Evolutionary conservation across 2,329 filamentous ascomycete species (phyloP).

Genomic region (Beauveria sp.): DNA sequence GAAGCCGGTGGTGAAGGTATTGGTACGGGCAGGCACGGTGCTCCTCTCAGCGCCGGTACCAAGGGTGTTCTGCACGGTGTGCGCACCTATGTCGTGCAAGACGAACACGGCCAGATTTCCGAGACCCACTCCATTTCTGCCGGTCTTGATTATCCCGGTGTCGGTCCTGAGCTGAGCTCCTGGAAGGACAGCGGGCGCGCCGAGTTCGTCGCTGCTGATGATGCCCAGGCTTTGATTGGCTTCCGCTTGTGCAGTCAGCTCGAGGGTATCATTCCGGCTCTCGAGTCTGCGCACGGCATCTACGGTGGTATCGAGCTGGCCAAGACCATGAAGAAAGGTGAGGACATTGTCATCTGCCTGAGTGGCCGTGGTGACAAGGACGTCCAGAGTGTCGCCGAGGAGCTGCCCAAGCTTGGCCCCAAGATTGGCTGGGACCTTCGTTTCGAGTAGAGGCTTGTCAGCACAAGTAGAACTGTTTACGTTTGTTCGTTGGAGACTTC

Average conservation of each 20-base stretch:
- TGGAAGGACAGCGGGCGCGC: slow-evolving; percentile 92
- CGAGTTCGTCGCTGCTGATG: slow-evolving; percentile 83
- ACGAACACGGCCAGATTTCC: slow-evolving; percentile 83
- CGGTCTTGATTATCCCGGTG: slow-evolving; percentile 93
- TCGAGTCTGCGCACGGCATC: slow-evolving; percentile 90
- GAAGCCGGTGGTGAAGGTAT: slow-evolving; percentile 93
- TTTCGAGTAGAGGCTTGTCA: slow-evolving; percentile 36
- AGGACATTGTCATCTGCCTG: slow-evolving; percentile 90
- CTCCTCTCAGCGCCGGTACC: slow-evolving; percentile 76
- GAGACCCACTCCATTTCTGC: slow-evolving; percentile 97
- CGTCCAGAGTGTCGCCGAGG: slow-evolving; percentile 94
- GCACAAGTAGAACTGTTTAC: neutral
- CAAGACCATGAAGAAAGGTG: slow-evolving; percentile 80
- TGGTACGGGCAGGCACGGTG: slow-evolving; percentile 77
- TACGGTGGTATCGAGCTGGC: slow-evolving; percentile 83
- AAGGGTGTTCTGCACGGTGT: slow-evolving; percentile 96
- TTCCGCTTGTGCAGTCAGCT: slow-evolving; percentile 80
- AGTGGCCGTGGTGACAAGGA: slow-evolving; percentile 96
- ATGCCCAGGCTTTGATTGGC: slow-evolving; percentile 79
- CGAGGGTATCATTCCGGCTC: slow-evolving; percentile 93
- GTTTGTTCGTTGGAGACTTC: neutral
- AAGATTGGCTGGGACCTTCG: slow-evolving; percentile 70
- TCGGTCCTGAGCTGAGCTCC: slow-evolving; percentile 80
- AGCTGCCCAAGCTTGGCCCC: slow-evolving; percentile 80
- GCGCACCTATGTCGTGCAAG: slow-evolving; percentile 89